Evolutionary conservation across 2,329 filamentous ascomycete species (phyloP).

Genomic region (Colletotrichum tanaceti): DNA sequence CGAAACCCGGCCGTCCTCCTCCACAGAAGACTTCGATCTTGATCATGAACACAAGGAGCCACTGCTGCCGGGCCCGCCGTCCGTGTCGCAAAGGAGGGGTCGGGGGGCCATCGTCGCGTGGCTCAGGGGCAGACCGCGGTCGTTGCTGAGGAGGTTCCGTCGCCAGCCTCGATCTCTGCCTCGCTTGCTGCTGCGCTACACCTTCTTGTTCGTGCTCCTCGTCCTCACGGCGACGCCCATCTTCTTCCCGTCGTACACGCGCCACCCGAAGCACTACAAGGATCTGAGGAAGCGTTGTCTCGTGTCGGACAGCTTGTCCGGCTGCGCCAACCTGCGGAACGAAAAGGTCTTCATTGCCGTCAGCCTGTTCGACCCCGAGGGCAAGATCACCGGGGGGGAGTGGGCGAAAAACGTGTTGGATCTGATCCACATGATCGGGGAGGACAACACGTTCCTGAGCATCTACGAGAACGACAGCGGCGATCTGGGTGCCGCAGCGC

Average conservation of each 20-base stretch:
- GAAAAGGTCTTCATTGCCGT: conserved; percentile 81
- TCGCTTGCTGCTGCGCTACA: conserved; percentile 42
- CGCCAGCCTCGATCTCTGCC: conserved; percentile 36
- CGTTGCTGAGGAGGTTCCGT: conserved; percentile 32
- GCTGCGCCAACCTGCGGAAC: conserved; percentile 56
- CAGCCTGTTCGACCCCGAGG: conserved; percentile 74
- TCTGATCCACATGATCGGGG: conserved; percentile 73
- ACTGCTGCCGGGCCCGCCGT: conserved; percentile 17
- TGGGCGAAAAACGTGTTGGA: conserved; percentile 73
- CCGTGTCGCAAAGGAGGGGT: background rate
- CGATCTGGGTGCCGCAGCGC: conserved; percentile 62
- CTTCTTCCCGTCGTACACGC: conserved; percentile 58
- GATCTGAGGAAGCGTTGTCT: conserved; percentile 49
- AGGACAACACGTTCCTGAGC: conserved; percentile 76
- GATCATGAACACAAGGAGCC: conserved; percentile 32
- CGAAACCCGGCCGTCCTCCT: conserved; percentile 18
- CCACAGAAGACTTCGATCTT: conserved; percentile 26
- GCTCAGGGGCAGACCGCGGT: conserved; percentile 30
- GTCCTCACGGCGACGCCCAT: conserved; percentile 50
- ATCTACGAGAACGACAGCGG: conserved; percentile 80
- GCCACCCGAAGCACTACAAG: conserved; percentile 53
- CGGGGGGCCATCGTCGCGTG: conserved; percentile 24
- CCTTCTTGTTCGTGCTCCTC: conserved; percentile 46
- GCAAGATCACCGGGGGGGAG: conserved; percentile 68
- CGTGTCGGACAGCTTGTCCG: conserved; percentile 44